Conservation (phyloP, 805 yeast species). For the Danielia oregonensis region DNA sequence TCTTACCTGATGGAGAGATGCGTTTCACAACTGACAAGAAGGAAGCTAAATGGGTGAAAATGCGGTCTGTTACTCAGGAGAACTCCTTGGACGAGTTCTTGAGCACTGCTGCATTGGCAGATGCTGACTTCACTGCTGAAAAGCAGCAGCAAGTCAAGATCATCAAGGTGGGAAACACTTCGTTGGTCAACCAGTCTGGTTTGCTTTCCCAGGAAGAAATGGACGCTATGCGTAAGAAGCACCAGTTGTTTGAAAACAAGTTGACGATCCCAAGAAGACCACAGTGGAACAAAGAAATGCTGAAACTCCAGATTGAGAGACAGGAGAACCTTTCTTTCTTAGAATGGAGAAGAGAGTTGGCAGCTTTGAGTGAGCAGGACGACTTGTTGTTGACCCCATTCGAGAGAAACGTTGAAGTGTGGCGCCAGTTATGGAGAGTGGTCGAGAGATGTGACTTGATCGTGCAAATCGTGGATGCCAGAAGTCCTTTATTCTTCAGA, state of each 20-base stretch:
- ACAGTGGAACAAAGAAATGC: conserved; percentile 68
- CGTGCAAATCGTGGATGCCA: conserved; percentile 96
- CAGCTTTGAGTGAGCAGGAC: conserved; percentile 75
- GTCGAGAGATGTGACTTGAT: conserved; percentile 90
- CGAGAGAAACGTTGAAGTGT: conserved; percentile 94
- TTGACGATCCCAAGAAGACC: conserved; percentile 94
- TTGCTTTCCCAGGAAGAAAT: conserved; percentile 66
- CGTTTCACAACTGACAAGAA: conserved; percentile 82
- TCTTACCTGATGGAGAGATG: conserved; percentile 81
- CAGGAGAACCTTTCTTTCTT: conserved; percentile 87
- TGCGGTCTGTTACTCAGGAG: conserved; percentile 94
- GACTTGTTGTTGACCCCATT: conserved; percentile 91
- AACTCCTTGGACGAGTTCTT: conserved; percentile 90
- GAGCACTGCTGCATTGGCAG: conserved; percentile 93
- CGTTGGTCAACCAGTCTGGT: conserved; percentile 37
- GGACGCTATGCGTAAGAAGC: conserved; percentile 54
- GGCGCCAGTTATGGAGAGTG: conserved; percentile 98
- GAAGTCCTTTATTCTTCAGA: conserved; percentile 88
- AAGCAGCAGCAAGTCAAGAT: conserved; percentile 78
- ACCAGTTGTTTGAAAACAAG: conserved; percentile 61
- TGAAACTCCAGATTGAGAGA: conserved; percentile 75
- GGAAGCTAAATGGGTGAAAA: conserved; percentile 84
- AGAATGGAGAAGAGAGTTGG: conserved; percentile 91
- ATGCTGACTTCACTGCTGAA: conserved; percentile 94
- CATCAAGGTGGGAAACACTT: conserved; percentile 62